Conservation (phyloP, 2,329 filamentous ascomycete species). For the Knoxdaviesia proteae region DNA sequence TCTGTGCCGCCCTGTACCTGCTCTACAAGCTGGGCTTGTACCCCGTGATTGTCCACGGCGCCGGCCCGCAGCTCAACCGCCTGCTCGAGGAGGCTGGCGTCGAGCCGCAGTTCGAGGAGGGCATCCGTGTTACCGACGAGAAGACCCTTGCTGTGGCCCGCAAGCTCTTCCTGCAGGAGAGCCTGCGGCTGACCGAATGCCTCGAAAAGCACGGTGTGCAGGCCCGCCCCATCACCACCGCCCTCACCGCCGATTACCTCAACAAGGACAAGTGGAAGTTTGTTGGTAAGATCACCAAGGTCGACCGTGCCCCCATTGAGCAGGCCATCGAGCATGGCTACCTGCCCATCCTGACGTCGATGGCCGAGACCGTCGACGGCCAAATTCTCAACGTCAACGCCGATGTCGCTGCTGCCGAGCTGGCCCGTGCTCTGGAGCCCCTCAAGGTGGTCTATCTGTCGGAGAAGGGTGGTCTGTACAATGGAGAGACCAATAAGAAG, state of each 20-base stretch:
- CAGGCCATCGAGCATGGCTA: constrained; percentile 79
- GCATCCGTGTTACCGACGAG: constrained; percentile 84
- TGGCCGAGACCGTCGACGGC: constrained; percentile 82
- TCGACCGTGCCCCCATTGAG: constrained; percentile 80
- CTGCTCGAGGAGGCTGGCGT: constrained; percentile 77
- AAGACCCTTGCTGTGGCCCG: constrained; percentile 83
- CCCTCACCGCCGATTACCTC: constrained; percentile 83
- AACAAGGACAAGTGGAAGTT: constrained; percentile 92
- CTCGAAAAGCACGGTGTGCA: constrained; percentile 78
- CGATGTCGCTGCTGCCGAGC: constrained; percentile 83
- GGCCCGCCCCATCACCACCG: constrained; percentile 75
- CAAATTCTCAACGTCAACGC: constrained; percentile 95
- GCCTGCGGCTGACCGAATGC: constrained; percentile 75
- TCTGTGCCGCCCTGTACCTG: constrained; percentile 76
- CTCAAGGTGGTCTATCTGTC: constrained; percentile 97
- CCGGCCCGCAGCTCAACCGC: constrained; percentile 84
- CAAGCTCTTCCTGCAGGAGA: constrained; percentile 88
- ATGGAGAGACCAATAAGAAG: constrained; percentile 82
- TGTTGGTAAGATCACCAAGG: constrained; percentile 85
- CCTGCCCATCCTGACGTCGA: constrained; percentile 82
- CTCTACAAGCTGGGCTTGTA: constrained; percentile 88
- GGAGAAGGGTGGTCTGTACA: constrained; percentile 90
- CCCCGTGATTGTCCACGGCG: constrained; percentile 89
- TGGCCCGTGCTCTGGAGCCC: constrained; percentile 73
- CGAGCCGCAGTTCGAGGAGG: constrained; percentile 89